A percentile compares a stretch with the other conserved stretches of the same genome.
These are phyloP conservation scores for Fusarium succisae DNA, from an alignment of 2,329 filamentous ascomycete genomes.

Conservation along the genomic window DNA sequence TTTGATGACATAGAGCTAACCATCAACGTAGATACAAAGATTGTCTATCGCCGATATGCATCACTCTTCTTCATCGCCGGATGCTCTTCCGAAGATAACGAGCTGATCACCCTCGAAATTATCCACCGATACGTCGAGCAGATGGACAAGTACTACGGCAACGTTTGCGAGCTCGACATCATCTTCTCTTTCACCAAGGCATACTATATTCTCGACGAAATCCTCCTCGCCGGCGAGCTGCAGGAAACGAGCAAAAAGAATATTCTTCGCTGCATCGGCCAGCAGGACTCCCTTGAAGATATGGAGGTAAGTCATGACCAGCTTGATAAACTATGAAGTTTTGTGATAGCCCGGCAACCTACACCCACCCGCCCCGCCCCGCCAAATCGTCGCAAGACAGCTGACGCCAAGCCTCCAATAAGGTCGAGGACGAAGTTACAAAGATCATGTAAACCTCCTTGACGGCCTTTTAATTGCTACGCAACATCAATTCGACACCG, in stretches of 20 bases:
- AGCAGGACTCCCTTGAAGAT: conserved; percentile 97
- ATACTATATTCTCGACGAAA: conserved; percentile 98
- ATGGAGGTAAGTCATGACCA: conserved; percentile 85
- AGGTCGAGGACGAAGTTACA: conserved; percentile 90
- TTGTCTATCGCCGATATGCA: conserved; percentile 98
- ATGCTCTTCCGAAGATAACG: conserved; percentile 96
- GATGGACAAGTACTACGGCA: conserved; percentile 99
- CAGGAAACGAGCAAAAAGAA: conserved; percentile 99
- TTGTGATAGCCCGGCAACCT: conserved; percentile 29
- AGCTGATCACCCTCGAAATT: conserved; percentile 97
- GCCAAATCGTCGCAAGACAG: conserved; percentile 33
- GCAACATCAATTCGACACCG: conserved; percentile 23
- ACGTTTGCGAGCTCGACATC: conserved; percentile 98
- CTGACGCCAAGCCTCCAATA: conserved; percentile 49
- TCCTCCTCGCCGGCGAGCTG: conserved; percentile 93
- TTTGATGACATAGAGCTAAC: conserved; percentile 14
- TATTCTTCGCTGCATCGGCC: conserved; percentile 91
- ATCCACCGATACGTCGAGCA: conserved; percentile 99
- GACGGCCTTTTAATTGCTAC: conserved; percentile 30
- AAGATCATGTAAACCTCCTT: conserved; percentile 78
- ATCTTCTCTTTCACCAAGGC: conserved; percentile 99
- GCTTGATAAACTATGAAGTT: conserved; percentile 28
- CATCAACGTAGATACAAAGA: conserved; percentile 81
- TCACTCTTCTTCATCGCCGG: conserved; percentile 99
- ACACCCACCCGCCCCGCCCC: conserved; percentile 15